Base-by-base conservation (phyloP, 2,329 filamentous ascomycete genomes). In the Diaporthe ampelina region DNA sequence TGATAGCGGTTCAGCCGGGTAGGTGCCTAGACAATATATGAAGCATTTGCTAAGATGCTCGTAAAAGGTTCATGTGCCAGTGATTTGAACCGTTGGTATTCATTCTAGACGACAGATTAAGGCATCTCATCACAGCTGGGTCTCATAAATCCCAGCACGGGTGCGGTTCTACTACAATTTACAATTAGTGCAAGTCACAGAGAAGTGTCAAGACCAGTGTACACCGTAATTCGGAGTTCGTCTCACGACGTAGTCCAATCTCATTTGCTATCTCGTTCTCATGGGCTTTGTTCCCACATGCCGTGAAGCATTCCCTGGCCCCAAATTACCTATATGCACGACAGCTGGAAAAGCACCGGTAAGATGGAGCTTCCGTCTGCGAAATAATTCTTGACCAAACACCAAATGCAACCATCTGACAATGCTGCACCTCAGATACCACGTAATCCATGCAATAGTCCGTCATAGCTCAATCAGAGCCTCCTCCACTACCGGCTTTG, bases 391-490 rank as follows among this genome's bases (percentile, higher is more conserved):
- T 56, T 37, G 29, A 13, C 24, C 6, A 8, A 19, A 11, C 24
- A 19, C 17, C 48, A 35, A 52, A 32, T 19, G 24, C 57, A 13
- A 52, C 7, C 37, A n/a, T 52, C 45, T 50, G n/a, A 45, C 17
- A 50, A 26, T 40, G 24, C 40, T 37, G 35, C 32, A 70, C 13
- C 26, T 10, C 32, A 4, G 8, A 56, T 50, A 37, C 50, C 59
- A 56, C 15, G 13, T n/a, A 15, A 32, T 24, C 21, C 43, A n/a
- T 17, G 17, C 56, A 5, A 13, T 32, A 9, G 40, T 24, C 50
- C 13, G 57, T 73, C 50, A 95, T 76, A 96, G 86, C 82, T 97
- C 94, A 83, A 97, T 97, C 79, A 97, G 84, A 74, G 91, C 93
- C 83, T 96, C 94, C 83, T 96, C 94, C 61, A 93, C 88, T 0